Conservation (phyloP, 2,329 filamentous ascomycete genomes). For the Paecilomyces sp. region DNA sequence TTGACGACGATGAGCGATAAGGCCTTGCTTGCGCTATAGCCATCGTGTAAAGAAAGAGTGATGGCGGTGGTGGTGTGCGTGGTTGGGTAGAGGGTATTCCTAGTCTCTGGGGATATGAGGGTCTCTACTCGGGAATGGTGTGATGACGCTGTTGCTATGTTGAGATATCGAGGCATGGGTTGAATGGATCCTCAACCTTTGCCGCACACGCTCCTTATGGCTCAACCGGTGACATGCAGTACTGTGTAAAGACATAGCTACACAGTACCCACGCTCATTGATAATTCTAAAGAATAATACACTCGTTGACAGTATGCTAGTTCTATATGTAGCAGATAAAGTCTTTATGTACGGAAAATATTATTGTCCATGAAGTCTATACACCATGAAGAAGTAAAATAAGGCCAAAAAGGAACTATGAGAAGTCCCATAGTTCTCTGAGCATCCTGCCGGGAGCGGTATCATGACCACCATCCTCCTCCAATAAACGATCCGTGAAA, state of each 20-base stretch:
- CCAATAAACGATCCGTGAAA: constrained; percentile 44
- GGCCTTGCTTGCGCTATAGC: no score
- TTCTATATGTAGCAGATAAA: neutral
- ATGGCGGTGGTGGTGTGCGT: no score
- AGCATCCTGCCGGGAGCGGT: constrained; percentile 28
- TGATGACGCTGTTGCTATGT: neutral
- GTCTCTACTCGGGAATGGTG: neutral
- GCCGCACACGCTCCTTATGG: neutral
- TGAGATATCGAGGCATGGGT: neutral
- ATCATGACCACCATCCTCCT: constrained; percentile 33
- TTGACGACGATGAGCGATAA: no score
- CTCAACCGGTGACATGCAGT: neutral
- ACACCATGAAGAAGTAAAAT: constrained; percentile 2
- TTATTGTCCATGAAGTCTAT: neutral
- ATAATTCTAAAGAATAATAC: neutral
- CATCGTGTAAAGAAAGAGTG: no score
- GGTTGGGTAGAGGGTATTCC: no score
- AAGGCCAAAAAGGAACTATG: constrained; percentile 1
- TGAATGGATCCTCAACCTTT: neutral
- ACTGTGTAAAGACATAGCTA: neutral
- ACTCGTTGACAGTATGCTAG: neutral
- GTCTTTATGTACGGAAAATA: neutral
- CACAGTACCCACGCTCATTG: neutral
- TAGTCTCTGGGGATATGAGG: neutral
- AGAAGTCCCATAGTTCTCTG: constrained; percentile 33